Percentiles rank a stretch among this genome's conserved stretches.
These are phyloP conservation scores for Aspergillus ibericus DNA, from an alignment of 2,329 filamentous ascomycete species.

Conservation along the genomic window DNA sequence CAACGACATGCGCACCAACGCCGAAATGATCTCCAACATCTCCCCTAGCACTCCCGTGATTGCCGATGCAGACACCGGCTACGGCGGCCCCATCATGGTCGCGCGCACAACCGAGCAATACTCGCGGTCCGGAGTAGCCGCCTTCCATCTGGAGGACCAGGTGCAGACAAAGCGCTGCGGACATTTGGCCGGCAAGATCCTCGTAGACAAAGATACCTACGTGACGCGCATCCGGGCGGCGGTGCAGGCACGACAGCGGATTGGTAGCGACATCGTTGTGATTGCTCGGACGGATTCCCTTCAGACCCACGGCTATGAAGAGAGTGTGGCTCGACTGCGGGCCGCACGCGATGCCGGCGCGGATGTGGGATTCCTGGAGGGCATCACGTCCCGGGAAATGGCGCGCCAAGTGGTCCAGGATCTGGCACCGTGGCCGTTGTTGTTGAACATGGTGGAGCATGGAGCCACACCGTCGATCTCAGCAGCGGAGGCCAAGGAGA, in stretches of 20 bases:
- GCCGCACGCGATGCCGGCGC: slow-evolving; percentile 43
- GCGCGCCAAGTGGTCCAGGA: slow-evolving; percentile 36
- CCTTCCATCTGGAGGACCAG: slow-evolving; percentile 60
- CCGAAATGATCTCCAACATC: slow-evolving; percentile 55
- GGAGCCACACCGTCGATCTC: slow-evolving; percentile 43
- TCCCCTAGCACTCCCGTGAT: slow-evolving; percentile 52
- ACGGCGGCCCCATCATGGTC: slow-evolving; percentile 53
- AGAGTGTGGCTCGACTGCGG: slow-evolving; percentile 39
- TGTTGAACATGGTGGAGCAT: slow-evolving; percentile 49
- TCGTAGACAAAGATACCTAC: slow-evolving; percentile 38
- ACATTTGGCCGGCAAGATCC: slow-evolving; percentile 42
- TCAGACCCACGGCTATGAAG: slow-evolving; percentile 41
- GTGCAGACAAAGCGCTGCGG: slow-evolving; percentile 48
- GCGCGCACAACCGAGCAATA: slow-evolving; percentile 53
- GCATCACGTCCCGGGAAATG: slow-evolving; percentile 40
- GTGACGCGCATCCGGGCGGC: slow-evolving; percentile 41
- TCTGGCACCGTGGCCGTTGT: slow-evolving; percentile 40
- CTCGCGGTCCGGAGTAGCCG: slow-evolving; percentile 55
- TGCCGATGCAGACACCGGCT: slow-evolving; percentile 57
- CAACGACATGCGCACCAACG: slow-evolving; percentile 55
- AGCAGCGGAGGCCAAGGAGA: slow-evolving; percentile 37
- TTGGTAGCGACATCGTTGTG: slow-evolving; percentile 44
- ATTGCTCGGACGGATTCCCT: slow-evolving; percentile 47
- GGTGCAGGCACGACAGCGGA: slow-evolving; percentile 33
- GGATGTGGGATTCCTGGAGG: slow-evolving; percentile 46